Conservation (phyloP, 2,329 filamentous ascomycete species). For the Elsinoe necatrix region DNA sequence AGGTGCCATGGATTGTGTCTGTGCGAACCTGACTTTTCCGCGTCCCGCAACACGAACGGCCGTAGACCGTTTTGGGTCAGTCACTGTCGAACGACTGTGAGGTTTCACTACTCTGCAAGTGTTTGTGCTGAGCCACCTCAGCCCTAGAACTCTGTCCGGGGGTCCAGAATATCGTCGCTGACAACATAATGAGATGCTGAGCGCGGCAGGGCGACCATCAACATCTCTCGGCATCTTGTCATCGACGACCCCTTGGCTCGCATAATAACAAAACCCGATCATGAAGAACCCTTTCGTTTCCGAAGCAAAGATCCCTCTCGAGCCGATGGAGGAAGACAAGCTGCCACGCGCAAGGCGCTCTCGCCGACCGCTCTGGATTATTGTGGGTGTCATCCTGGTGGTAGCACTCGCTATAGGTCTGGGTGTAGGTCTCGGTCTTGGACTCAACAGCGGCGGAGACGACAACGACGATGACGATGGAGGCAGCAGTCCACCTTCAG, state of each 20-base stretch:
- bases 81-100: background rate
- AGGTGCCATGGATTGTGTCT: background rate
- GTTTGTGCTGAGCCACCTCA: slow-evolving; percentile 9
- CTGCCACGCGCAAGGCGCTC: background rate
- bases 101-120: background rate
- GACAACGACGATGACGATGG: background rate
- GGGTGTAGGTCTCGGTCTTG: slow-evolving; percentile 18
- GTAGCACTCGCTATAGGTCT: slow-evolving; percentile 17
- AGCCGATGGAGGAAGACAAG: slow-evolving; percentile 2
- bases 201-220: background rate
- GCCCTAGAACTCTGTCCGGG: background rate
- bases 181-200: slow-evolving; percentile 13
- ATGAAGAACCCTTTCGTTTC: slow-evolving; percentile 10
- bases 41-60: background rate
- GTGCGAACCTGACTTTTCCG: background rate
- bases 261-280: background rate
- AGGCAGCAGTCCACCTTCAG: slow-evolving; percentile 3
- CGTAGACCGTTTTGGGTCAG: background rate
- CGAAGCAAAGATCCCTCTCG: background rate
- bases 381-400: slow-evolving; percentile 14
- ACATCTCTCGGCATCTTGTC: slow-evolving; percentile 7
- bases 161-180: slow-evolving; percentile 4
- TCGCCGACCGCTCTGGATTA: slow-evolving; percentile 7
- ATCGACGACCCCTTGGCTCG: background rate
- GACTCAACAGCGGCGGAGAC: slow-evolving; percentile 9